Evolutionary conservation across 2,329 filamentous ascomycete genomes (phyloP).

Genomic region (Alternaria solani): DNA sequence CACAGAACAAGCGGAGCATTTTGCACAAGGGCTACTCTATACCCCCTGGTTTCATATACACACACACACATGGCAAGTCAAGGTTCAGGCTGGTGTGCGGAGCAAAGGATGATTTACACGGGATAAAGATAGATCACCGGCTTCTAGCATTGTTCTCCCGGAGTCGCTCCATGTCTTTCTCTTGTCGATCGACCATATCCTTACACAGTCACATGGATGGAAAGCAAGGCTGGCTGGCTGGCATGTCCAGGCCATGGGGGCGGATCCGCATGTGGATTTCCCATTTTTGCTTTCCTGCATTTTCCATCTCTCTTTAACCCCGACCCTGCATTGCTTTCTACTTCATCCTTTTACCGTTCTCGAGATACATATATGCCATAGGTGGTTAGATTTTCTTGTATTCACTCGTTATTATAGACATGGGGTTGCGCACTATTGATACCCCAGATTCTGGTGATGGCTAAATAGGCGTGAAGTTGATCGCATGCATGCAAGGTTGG

Average conservation of each 20-base stretch:
- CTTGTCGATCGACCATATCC: not conserved
- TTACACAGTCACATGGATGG: not conserved
- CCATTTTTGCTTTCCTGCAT: not conserved
- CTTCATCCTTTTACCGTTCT: not conserved
- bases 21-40: not conserved
- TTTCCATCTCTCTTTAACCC: not conserved
- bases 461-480: not conserved
- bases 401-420: conserved; percentile 5
- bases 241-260: not conserved
- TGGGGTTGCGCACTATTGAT: conserved; percentile 5
- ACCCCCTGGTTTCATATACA: not conserved
- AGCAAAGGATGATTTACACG: not conserved
- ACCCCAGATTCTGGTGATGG: conserved; percentile 9
- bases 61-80: not conserved
- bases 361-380: not conserved
- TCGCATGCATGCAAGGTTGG: not conserved
- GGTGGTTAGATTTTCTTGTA: not conserved
- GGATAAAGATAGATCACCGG: not conserved
- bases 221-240: not conserved
- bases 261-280: not conserved
- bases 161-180: not conserved
- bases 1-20: not conserved
- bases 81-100: not conserved
- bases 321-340: not conserved
- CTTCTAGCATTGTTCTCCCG: not conserved